Base-by-base conservation (phyloP, 2,329 filamentous ascomycete genomes). In the Cercospora zeina region DNA sequence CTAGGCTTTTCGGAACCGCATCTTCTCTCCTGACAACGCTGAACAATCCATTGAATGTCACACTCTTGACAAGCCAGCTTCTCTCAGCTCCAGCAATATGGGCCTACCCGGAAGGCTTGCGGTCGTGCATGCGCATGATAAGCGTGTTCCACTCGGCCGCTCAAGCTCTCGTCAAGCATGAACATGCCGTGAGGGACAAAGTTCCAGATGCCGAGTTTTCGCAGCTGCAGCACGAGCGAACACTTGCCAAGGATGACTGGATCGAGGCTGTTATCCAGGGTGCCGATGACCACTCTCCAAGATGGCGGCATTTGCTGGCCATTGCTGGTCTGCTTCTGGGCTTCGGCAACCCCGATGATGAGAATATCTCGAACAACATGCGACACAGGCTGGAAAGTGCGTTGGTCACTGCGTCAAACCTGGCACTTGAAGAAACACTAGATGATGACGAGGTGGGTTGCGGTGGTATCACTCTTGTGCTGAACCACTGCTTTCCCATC, bases 221-320 rank as follows among this genome's bases (percentile, higher is more conserved):
- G 1, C 66, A 66, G 66, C 71, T 58, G 62, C 74, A 37, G 70
- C 69, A 67, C 47, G 72, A 75, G 59, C 65, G 70, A 14, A 71
- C 69, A 16, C 59, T 76, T 9, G 67, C 72, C 6, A 75, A 81
- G 14, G 81, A 84, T 51, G 82, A 82, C 53, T 87, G 85, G 86
- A 77, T 83, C 24, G 81, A 80, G 65, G 84, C 85, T 1, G 78
- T 86, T 1, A 80, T 85, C 2, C 80, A 79, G 42, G 85, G 85
- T 8, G 85, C 85, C 14, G 83, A 87, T 70, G 85, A 84, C 49
- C 82, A 80, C 68, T 87, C 80, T 31, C 83, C 81, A 16, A 81
- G 90, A 71, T 96, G 91, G 91, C 88, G 91, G 74, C 92, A 96
- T 75, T 77, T 92, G 31, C 80, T 96, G n/a, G 83, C 93, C 4